Conservation (phyloP, 768 basidiomycete species). For the Termitomyces eurrhizus region DNA sequence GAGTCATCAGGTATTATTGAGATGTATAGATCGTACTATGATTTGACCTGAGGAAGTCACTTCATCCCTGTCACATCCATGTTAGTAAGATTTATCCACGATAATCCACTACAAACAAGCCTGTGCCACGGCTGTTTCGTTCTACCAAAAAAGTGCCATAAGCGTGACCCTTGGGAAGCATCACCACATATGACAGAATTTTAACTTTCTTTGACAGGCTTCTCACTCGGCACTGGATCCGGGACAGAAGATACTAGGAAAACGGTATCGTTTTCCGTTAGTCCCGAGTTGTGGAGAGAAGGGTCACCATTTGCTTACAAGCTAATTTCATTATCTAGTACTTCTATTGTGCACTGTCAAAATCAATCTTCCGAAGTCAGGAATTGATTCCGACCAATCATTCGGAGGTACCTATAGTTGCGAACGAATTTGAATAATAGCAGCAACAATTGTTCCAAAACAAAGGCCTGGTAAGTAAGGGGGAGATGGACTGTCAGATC, state of each 20-base stretch:
- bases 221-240: not conserved
- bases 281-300: not conserved
- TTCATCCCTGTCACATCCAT: not conserved
- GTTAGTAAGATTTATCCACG: not conserved
- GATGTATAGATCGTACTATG: not conserved
- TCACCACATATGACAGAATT: conserved; percentile 1
- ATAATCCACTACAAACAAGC: not conserved
- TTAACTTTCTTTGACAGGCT: conserved; percentile 9
- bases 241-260: not conserved
- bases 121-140: not conserved
- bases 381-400: not conserved
- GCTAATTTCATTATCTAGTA: not conserved
- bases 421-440: too few relatives aligned
- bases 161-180: not conserved
- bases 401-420: not conserved
- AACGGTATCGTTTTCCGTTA: not conserved
- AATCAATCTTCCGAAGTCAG: not conserved
- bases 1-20: not conserved
- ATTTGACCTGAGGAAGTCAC: not conserved
- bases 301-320: not conserved
- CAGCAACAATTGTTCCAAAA: not conserved
- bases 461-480: not conserved
- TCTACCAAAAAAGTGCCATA: not conserved
- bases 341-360: not conserved
- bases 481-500: not conserved